A percentile compares a stretch with the other conserved stretches of the same genome.
phyloP scores from a whole-genome alignment of 352 stramenopile species.

The Globisporangium radiosum region DNA sequence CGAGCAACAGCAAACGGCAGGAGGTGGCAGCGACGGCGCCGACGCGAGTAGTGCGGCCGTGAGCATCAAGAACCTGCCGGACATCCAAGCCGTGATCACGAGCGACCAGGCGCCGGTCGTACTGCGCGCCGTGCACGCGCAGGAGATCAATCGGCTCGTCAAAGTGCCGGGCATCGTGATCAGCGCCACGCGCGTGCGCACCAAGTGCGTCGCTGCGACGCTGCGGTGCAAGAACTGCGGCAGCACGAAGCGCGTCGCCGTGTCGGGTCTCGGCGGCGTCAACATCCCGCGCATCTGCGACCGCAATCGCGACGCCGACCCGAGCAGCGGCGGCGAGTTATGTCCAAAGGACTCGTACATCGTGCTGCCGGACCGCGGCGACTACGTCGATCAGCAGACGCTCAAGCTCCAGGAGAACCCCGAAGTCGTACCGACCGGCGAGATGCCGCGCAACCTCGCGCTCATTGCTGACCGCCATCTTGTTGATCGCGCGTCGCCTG shows the following conservation, averaged over 20 bases:
- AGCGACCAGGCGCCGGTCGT: slow-evolving; percentile 69
- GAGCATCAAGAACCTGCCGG: slow-evolving; percentile 39
- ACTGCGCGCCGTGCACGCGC: slow-evolving; percentile 79
- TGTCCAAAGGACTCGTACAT: slow-evolving; percentile 91
- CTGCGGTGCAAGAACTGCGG: slow-evolving; percentile 88
- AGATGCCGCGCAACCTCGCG: slow-evolving; percentile 94
- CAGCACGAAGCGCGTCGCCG: slow-evolving; percentile 87
- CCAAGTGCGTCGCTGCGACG: slow-evolving; percentile 88
- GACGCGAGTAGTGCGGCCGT: slow-evolving; percentile 8
- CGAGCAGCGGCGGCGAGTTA: slow-evolving; percentile 67
- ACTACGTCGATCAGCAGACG: slow-evolving; percentile 99
- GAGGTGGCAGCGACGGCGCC: slow-evolving; percentile 12
- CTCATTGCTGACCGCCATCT: slow-evolving; percentile 94
- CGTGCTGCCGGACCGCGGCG: slow-evolving; percentile 92
- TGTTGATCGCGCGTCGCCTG: slow-evolving; percentile 93
- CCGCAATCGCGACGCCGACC: slow-evolving; percentile 85
- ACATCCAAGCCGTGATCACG: slow-evolving; percentile 78
- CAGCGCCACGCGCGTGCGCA: slow-evolving; percentile 89
- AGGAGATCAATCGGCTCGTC: slow-evolving; percentile 87
- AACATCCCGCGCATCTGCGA: slow-evolving; percentile 82
- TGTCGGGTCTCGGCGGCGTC: slow-evolving; percentile 92
- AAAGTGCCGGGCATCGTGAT: slow-evolving; percentile 97
- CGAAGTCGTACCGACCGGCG: slow-evolving; percentile 96
- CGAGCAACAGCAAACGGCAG: slow-evolving; percentile 20
- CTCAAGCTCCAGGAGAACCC: slow-evolving; percentile 99